Percentiles rank a stretch among this genome's conserved stretches.
Conservation (phyloP, 768 basidiomycete genomes). For the Amanita pseudoporphyria region DNA sequence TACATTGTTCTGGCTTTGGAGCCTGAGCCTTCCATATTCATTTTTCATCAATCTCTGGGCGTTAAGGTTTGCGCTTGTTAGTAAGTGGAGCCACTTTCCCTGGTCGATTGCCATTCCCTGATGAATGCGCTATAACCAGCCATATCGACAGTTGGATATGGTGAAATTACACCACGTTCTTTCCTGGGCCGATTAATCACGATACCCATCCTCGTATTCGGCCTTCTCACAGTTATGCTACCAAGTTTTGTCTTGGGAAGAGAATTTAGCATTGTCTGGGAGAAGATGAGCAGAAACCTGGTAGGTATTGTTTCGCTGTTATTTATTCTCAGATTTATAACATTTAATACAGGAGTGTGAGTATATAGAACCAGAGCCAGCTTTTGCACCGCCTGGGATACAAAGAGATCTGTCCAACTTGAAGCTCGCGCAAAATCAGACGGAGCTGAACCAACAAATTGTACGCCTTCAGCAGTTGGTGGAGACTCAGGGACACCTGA, state of each 20-base stretch:
- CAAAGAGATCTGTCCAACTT: too few relatives aligned
- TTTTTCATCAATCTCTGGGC: too few relatives aligned
- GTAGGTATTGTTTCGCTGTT: conserved; percentile 35
- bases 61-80: conserved; percentile 63
- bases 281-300: too few relatives aligned
- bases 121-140: conserved; percentile 30
- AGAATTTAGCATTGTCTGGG: too few relatives aligned
- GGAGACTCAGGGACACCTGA: conserved; percentile 47
- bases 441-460: conserved; percentile 58
- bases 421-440: conserved; percentile 58
- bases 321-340: not conserved
- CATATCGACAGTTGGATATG: too few relatives aligned
- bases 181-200: conserved; percentile 83
- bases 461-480: conserved; percentile 42
- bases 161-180: too few relatives aligned
- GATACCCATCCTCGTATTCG: conserved; percentile 79
- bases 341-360: conserved; percentile 18
- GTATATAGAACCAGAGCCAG: too few relatives aligned
- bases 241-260: conserved; percentile 89
- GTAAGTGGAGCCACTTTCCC: conserved; percentile 33
- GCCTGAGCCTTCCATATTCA: conserved; percentile 1
- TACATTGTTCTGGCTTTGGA: conserved; percentile 9
- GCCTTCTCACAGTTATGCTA: conserved; percentile 80
- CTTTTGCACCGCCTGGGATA: too few relatives aligned
- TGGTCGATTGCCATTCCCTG: not conserved